Evolutionary conservation across 2,329 filamentous ascomycete species (phyloP).

Genomic region (Cytospora piceae): DNA sequence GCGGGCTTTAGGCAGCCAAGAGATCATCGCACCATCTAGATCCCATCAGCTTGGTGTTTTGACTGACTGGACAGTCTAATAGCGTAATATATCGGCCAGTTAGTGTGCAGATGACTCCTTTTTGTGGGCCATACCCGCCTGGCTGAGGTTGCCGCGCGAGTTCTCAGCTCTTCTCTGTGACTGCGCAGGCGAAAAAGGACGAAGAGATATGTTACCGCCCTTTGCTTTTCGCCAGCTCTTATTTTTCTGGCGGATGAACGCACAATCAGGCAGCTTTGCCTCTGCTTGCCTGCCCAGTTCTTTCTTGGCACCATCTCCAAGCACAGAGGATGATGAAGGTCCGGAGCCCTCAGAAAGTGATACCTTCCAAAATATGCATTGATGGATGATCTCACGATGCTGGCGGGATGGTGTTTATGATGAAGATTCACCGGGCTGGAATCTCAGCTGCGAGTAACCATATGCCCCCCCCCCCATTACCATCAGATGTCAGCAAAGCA

Average conservation of each 20-base stretch:
- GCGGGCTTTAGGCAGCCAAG: background rate
- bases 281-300: background rate
- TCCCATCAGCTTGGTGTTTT: background rate
- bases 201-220: background rate
- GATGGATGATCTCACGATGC: background rate
- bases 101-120: background rate
- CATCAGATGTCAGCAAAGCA: background rate
- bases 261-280: background rate
- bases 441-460: background rate
- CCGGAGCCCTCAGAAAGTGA: background rate
- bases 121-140: background rate
- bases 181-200: background rate
- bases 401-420: background rate
- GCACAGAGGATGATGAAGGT: background rate
- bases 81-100: background rate
- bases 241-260: background rate
- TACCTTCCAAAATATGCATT: background rate
- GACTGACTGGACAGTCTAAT: background rate
- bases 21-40: background rate
- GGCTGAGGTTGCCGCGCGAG: background rate
- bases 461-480: background rate
- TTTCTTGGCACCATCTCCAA: background rate
- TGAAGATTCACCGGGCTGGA: background rate
- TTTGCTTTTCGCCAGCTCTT: background rate
- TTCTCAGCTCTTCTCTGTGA: background rate